A percentile compares a stretch with the other conserved stretches of the same genome.
Evolutionary conservation across 1,139 yeast genomes (phyloP).

Genomic region (Lodderomyces margitis): DNA sequence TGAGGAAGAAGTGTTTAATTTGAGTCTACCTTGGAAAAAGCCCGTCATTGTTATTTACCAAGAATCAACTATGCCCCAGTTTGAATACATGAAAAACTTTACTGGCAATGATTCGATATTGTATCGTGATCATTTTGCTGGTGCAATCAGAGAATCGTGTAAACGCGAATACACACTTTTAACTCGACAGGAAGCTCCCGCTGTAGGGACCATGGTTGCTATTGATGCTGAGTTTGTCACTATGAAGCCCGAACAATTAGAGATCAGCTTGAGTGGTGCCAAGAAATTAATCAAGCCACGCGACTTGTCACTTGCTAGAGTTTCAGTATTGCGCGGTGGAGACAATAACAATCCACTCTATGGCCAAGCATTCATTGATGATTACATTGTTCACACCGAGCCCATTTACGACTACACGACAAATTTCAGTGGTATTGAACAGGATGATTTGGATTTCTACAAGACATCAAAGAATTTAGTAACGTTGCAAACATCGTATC

Average conservation of each 20-base stretch:
- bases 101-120: slow-evolving; percentile 62
- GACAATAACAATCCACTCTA: slow-evolving; percentile 28
- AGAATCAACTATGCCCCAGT: slow-evolving; percentile 18
- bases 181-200: slow-evolving; percentile 67
- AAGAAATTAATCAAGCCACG: slow-evolving; percentile 73
- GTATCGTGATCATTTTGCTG: slow-evolving; percentile 74
- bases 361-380: slow-evolving; percentile 89
- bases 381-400: slow-evolving; percentile 75
- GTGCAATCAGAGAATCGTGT: slow-evolving; percentile 60
- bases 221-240: slow-evolving; percentile 97
- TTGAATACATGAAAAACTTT: slow-evolving; percentile 24
- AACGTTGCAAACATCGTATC: slow-evolving; percentile 77
- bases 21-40: slow-evolving; percentile 75
- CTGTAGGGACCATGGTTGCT: slow-evolving; percentile 76
- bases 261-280: slow-evolving; percentile 66
- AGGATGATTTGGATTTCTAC: slow-evolving; percentile 80
- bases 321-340: slow-evolving; percentile 82
- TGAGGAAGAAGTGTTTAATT: slow-evolving; percentile 69
- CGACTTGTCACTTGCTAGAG: slow-evolving; percentile 77
- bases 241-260: slow-evolving; percentile 75
- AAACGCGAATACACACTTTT: slow-evolving; percentile 64
- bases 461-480: slow-evolving; percentile 71
- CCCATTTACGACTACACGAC: slow-evolving; percentile 84
- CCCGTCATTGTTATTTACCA: slow-evolving; percentile 76
- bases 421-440: slow-evolving; percentile 86